Conservation (phyloP, 208 protist species). For the Borovskyia barvae region DNA sequence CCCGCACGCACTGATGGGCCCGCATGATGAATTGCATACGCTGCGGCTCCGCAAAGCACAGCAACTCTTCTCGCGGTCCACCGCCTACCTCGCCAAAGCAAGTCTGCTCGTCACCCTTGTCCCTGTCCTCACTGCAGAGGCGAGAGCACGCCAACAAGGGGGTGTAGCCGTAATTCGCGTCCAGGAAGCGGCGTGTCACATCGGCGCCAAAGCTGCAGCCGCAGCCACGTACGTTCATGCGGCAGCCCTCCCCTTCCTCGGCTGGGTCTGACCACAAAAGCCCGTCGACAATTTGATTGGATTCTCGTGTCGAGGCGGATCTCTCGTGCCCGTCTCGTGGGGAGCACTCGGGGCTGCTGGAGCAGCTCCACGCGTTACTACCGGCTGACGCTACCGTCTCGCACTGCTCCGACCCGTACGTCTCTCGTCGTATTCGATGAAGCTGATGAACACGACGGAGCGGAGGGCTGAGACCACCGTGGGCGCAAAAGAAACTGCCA, state of each 20-base stretch:
- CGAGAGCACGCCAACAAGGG: conserved; percentile 26
- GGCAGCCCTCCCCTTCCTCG: conserved; percentile 59
- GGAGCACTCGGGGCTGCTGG: conserved; percentile 20
- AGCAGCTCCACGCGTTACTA: conserved; percentile 13
- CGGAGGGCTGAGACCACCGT: conserved; percentile 78
- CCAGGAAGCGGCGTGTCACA: conserved; percentile 65
- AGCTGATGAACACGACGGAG: conserved; percentile 44
- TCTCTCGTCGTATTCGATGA: conserved; percentile 52
- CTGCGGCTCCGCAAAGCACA: conserved; percentile 11
- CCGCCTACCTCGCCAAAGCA: not conserved
- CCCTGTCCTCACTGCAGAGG: not conserved
- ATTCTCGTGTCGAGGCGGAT: not conserved
- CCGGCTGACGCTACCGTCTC: conserved; percentile 13
- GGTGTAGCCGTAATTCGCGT: conserved; percentile 52
- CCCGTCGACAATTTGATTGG: conserved; percentile 96
- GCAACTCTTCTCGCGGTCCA: not conserved
- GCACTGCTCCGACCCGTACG: conserved; percentile 44
- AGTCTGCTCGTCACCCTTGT: conserved; percentile 2
- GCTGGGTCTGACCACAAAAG: conserved; percentile 99
- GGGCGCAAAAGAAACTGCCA: conserved; percentile 80
- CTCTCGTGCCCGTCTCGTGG: conserved; percentile 9
- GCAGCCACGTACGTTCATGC: conserved; percentile 58
- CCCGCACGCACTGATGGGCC: conserved; percentile 92
- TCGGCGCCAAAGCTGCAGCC: conserved; percentile 79
- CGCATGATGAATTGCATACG: conserved; percentile 93